Percentiles rank a stretch among this genome's conserved stretches.
Evolutionary conservation across 2,329 filamentous ascomycete genomes (phyloP).

Genomic region (Xylaria hypoxylon): DNA sequence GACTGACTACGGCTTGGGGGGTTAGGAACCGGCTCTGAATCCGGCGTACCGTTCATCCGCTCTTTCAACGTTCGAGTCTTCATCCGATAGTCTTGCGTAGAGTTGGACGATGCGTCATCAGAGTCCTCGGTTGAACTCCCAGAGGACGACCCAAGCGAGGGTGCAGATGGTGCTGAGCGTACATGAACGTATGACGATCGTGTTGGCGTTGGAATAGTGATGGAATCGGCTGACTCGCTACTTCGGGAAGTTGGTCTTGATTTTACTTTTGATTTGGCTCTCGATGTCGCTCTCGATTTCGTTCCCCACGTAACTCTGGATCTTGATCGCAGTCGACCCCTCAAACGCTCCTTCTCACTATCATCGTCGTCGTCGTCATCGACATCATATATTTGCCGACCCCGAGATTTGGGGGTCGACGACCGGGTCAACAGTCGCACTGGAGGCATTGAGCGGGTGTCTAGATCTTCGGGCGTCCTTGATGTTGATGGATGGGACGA

Average conservation of each 20-base stretch:
- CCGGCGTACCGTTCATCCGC: slow-evolving; percentile 39
- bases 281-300: slow-evolving; percentile 31
- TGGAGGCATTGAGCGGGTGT: slow-evolving; percentile 48
- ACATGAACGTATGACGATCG: slow-evolving; percentile 53
- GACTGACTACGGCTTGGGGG: slow-evolving; percentile 32
- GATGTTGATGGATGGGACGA: slow-evolving; percentile 47
- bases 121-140: slow-evolving; percentile 53
- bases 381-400: slow-evolving; percentile 41
- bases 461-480: slow-evolving; percentile 46
- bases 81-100: slow-evolving; percentile 32
- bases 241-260: slow-evolving; percentile 41
- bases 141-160: slow-evolving; percentile 53
- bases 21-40: slow-evolving; percentile 39
- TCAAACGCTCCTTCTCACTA: slow-evolving; percentile 44
- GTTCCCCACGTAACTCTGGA: slow-evolving; percentile 35
- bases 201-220: slow-evolving; percentile 46
- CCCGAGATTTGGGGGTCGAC: slow-evolving; percentile 43
- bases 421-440: slow-evolving; percentile 45
- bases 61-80: slow-evolving; percentile 40
- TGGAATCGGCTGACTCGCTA: slow-evolving; percentile 35
- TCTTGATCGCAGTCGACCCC: slow-evolving; percentile 45
- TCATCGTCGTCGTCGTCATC: slow-evolving; percentile 38
- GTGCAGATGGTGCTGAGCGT: slow-evolving; percentile 55
- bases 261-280: slow-evolving; percentile 33
- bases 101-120: slow-evolving; percentile 34